Evolutionary conservation across 129 eudicot genomes (phyloP), one percentile per base, ranked within the genome.

Genomic region (Saposhnikovia divaricata): DNA sequence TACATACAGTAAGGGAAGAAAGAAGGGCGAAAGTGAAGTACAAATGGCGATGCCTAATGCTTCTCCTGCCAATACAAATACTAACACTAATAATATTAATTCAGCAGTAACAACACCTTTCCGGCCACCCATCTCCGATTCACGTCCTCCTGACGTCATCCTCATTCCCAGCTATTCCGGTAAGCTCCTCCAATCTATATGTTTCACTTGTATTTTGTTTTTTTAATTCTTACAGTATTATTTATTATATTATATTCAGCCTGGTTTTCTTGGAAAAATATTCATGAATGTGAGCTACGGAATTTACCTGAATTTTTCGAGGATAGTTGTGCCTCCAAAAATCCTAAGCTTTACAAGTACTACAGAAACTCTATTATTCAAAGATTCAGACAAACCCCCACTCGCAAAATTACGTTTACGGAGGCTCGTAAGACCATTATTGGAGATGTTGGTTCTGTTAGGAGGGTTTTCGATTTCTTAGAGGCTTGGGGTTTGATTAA

Each of bases 401-500:
- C 81, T n/a, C 83, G 86, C 5, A 95, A 90, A 83, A 84, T 95
- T 25, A 92, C 97, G 1, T 90, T 92, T 79, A 95, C 97, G 0
- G 96, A 92, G 74, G 88, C 85, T 39, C 84, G 99, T 23, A 89
- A 85, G 83, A 82, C 87, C 0, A 78, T 95, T 5, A 84, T 95
- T 5, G 99, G 99, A 10, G 99, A 95, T 59, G 97, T 90, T 59
- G 97, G 96, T 15, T 89, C 97, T 1, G 87, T 95, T 23, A 79
- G 96, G 34, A 83, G 91, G 81, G 95, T 95, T 51, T 92, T 90
- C 39, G 97, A 90, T 80, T 92, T 95, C 84, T 79, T 90, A 84
- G 98, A 95, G 77, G 71, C 92, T 47, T 95, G 98, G 98, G 97
- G 98, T 81, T 87, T 95, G 83, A 88, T 95, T 61, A 95, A 95